Evolutionary conservation across 352 stramenopile genomes (phyloP).

Genomic region (Phytophthora foliorum): DNA sequence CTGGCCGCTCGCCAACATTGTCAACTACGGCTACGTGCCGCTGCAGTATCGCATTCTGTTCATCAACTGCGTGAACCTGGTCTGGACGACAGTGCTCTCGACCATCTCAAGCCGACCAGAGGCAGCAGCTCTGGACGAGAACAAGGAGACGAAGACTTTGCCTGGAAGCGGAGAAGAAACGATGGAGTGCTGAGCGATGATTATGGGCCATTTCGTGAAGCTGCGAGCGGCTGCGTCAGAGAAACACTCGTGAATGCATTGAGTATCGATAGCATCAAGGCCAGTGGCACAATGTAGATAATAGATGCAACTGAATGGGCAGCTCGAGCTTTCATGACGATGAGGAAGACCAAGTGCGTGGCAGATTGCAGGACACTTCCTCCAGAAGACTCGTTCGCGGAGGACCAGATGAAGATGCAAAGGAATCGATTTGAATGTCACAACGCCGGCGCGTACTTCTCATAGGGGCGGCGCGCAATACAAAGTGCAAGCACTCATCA

Average conservation of each 20-base stretch:
- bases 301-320: not conserved
- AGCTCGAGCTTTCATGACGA: constrained; percentile 1
- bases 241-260: too few relatives aligned
- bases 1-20: constrained; percentile 51
- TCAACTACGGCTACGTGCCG: constrained; percentile 51
- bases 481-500: constrained; percentile 39
- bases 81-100: constrained; percentile 55
- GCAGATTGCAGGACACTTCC: not conserved
- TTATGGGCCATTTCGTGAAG: not conserved
- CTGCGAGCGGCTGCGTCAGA: not conserved
- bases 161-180: constrained; percentile 10
- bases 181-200: constrained; percentile 9
- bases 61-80: constrained; percentile 56
- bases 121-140: constrained; percentile 8
- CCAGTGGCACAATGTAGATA: constrained; percentile 9
- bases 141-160: not conserved
- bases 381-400: not conserved
- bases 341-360: not conserved
- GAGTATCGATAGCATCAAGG: too few relatives aligned
- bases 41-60: constrained; percentile 56
- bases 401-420: constrained; percentile 33
- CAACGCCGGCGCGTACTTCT: constrained; percentile 29
- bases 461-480: constrained; percentile 39
- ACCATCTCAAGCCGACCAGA: constrained; percentile 38
- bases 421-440: constrained; percentile 43